Conservation (phyloP, 169 alveolate genomes). For the Blepharisma undulans region DNA sequence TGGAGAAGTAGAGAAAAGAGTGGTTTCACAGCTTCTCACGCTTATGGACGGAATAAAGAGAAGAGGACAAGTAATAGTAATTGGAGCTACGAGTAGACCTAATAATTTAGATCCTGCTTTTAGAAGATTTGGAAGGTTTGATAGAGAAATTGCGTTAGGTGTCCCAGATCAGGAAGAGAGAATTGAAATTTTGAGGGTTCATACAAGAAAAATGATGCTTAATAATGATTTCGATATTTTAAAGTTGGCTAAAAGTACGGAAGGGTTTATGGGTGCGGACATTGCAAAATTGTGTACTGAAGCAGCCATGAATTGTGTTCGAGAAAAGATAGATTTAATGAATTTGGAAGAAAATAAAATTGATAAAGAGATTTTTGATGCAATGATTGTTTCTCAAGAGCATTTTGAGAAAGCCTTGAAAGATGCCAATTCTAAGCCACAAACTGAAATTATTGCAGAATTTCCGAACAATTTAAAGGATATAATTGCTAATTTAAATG, state of each 20-base stretch:
- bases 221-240: constrained; percentile 86
- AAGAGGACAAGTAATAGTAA: constrained; percentile 73
- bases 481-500: no score
- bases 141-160: constrained; percentile 80
- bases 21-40: constrained; percentile 36
- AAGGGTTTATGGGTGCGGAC: constrained; percentile 97
- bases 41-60: constrained; percentile 47
- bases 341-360: constrained; percentile 92
- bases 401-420: constrained; percentile 96
- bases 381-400: constrained; percentile 98
- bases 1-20: constrained; percentile 28
- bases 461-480: no score
- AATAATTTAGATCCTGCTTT: constrained; percentile 88
- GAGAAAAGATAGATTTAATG: constrained; percentile 70
- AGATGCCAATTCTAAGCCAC: no score
- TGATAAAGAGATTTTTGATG: constrained; percentile 96
- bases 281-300: constrained; percentile 90
- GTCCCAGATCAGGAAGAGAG: constrained; percentile 93
- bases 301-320: constrained; percentile 92
- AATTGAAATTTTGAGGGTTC: constrained; percentile 89
- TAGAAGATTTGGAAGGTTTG: constrained; percentile 73
- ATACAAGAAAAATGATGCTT: constrained; percentile 84
- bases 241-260: constrained; percentile 92
- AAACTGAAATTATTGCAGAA: no score
- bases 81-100: constrained; percentile 90